phyloP scores from a whole-genome alignment of 2,329 filamentous ascomycete species.

The Aspergillus sp. region DNA sequence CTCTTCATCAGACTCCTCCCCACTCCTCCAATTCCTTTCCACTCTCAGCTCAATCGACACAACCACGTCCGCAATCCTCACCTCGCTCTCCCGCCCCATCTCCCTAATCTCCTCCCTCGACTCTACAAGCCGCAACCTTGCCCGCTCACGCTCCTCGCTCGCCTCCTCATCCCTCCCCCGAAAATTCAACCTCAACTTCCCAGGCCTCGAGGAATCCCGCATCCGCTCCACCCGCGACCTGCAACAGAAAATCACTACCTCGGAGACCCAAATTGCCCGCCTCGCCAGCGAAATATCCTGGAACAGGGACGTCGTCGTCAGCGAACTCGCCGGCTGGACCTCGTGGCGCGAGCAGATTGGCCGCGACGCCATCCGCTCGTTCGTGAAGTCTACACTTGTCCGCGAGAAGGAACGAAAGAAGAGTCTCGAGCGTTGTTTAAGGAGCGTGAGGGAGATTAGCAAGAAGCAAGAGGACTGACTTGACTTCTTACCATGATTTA shows the following conservation, averaged over 20 bases:
- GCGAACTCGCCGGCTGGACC: constrained; percentile 91
- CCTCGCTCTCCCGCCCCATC: constrained; percentile 75
- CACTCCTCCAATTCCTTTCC: constrained; percentile 71
- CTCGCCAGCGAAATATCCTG: constrained; percentile 82
- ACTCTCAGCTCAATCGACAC: constrained; percentile 77
- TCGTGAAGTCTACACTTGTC: constrained; percentile 76
- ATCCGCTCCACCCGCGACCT: constrained; percentile 80
- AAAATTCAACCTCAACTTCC: constrained; percentile 49
- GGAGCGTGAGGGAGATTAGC: constrained; percentile 51
- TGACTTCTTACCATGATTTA: too few relatives aligned
- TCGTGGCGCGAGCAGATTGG: constrained; percentile 80
- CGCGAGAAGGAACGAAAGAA: constrained; percentile 76
- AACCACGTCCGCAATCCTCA: constrained; percentile 78
- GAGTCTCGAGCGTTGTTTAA: constrained; percentile 75
- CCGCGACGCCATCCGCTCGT: constrained; percentile 69
- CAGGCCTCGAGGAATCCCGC: constrained; percentile 76
- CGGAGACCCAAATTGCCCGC: constrained; percentile 67
- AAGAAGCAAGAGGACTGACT: too few relatives aligned
- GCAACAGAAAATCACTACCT: constrained; percentile 72
- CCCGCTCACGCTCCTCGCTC: constrained; percentile 75
- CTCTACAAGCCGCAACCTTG: constrained; percentile 71
- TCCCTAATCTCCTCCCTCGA: constrained; percentile 74
- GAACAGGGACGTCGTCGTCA: constrained; percentile 89
- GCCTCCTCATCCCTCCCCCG: constrained; percentile 54
- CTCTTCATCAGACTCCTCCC: constrained; percentile 66